A percentile compares a stretch with the other conserved stretches of the same genome.
phyloP scores from a whole-genome alignment of 441 rosid species.

The Mallotus repandus region DNA sequence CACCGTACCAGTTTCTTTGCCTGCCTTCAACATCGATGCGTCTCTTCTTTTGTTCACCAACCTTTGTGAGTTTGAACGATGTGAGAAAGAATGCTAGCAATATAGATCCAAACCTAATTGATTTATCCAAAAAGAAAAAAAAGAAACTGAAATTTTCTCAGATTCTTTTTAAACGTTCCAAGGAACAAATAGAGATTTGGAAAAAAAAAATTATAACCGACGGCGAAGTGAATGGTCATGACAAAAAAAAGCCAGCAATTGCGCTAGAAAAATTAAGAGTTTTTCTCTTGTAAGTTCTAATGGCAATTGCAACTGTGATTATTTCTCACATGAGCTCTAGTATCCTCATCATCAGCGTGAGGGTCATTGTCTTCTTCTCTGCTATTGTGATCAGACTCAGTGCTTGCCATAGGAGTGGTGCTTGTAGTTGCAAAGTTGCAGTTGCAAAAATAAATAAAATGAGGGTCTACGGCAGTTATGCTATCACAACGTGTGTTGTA shows the following conservation, averaged over 20 bases:
- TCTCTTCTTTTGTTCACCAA: constrained; percentile 82
- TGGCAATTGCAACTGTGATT: constrained; percentile 53
- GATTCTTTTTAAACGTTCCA: too few species aligned
- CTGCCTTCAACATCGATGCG: constrained; percentile 80
- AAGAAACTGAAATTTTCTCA: too few species aligned
- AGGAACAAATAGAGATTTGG: too few species aligned
- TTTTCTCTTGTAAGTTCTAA: constrained; percentile 62
- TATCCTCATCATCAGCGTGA: too few species aligned
- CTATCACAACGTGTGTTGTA: too few species aligned
- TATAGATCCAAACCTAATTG: constrained; percentile 69
- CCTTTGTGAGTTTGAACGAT: constrained; percentile 85
- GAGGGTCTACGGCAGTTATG: too few species aligned
- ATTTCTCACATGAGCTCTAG: too few species aligned
- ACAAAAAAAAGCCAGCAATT: constrained; percentile 71
- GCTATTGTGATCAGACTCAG: too few species aligned
- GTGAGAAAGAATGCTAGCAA: constrained; percentile 71
- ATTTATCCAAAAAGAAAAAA: neutral
- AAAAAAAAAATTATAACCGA: constrained; percentile 54
- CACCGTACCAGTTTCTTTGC: constrained; percentile 74
- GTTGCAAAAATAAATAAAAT: too few species aligned
- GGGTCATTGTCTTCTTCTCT: too few species aligned
- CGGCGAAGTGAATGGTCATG: constrained; percentile 63
- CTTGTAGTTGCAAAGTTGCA: too few species aligned
- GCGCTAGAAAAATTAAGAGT: constrained; percentile 84
- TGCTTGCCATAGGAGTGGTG: too few species aligned